Evolutionary conservation across 805 yeast species (phyloP), one percentile per base, ranked within the genome.

Genomic region (Groenewaldozyma tartarivorans): DNA sequence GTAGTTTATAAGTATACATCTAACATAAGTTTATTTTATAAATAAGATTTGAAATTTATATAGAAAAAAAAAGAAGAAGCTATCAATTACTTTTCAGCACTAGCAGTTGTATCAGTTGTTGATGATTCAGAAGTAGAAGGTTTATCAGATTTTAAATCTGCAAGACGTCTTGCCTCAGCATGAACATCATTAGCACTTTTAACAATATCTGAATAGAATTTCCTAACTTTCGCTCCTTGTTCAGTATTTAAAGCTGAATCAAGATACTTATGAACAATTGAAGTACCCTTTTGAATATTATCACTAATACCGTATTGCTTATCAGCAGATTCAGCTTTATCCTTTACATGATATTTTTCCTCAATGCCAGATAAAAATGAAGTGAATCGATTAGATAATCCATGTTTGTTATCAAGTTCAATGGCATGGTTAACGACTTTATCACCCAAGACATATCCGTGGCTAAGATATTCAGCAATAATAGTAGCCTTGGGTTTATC

Each of bases 401-500:
- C 92, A 53, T 77, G 72, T 52, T 77, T 65, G 48, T 76, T 67
- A 58, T 83, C 92, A 47, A 78, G 66, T 16, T 68, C 74, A 39
- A 79, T 67, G 18, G 85, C 81, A 53, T 70, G 71, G 43, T 72
- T 68, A 34, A 82, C 65, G 38, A 81, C 62, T 38, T 68, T 61
- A 57, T 83, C 92, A 36, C 79, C 69, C 34, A 82, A 59, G 16
- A 68, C 71, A 56, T 83, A 82, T 3, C 94, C 94, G n/a, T 76
- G 72, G 24, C 85, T 69, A 45, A 82, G 65, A 51, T 79, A 72
- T 60, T 82, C 90, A 1, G 92, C 90, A 62, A 81, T 64, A 44
- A 83, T 76, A 16, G 85, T 75, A 42, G 77, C 61, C 54, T 80
- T 80, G 42, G 94, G 94, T 64, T 82, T 82, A 45, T 74, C 75